phyloP scores from a whole-genome alignment of 139 green algal genomes.

The Closterium sp. region DNA sequence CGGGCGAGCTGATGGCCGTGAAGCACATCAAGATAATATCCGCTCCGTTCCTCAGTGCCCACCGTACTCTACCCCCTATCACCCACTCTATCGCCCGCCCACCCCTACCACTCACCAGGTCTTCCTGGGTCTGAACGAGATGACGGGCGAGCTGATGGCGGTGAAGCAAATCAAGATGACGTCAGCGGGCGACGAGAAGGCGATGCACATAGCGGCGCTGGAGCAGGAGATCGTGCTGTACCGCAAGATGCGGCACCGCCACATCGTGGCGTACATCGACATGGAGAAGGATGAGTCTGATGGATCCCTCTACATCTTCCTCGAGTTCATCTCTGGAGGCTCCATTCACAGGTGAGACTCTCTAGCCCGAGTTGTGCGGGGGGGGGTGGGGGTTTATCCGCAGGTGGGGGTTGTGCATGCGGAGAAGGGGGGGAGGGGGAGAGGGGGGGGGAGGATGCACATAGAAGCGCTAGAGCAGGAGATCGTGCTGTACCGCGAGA shows the following conservation, averaged over 20 bases:
- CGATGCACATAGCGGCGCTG: slow-evolving; percentile 26
- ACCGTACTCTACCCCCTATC: background rate
- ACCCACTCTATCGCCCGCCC: background rate
- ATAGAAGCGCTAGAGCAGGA: slow-evolving; percentile 54
- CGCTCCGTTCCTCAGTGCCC: background rate
- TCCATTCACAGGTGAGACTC: slow-evolving; percentile 45
- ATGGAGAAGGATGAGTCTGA: slow-evolving; percentile 36
- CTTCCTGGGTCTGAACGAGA: slow-evolving; percentile 52
- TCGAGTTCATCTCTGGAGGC: slow-evolving; percentile 57
- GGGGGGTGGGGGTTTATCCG: no score
- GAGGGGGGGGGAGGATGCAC: background rate
- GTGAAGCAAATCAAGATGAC: slow-evolving; percentile 48
- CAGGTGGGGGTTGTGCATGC: no score
- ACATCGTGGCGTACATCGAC: slow-evolving; percentile 75
- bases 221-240: slow-evolving; percentile 69
- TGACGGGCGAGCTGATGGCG: slow-evolving; percentile 48
- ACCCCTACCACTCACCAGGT: background rate
- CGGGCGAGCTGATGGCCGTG: slow-evolving; percentile 17
- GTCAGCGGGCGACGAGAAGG: slow-evolving; percentile 24
- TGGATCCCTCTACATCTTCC: slow-evolving; percentile 54
- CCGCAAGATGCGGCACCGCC: slow-evolving; percentile 65
- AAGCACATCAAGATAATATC: background rate
- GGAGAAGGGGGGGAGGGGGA: no score
- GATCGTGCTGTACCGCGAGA: slow-evolving; percentile 67
- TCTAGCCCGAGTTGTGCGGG: no score